Conservation (phyloP, 192 early-diverging fungal genomes). For the Gaertneriomyces sp. region DNA sequence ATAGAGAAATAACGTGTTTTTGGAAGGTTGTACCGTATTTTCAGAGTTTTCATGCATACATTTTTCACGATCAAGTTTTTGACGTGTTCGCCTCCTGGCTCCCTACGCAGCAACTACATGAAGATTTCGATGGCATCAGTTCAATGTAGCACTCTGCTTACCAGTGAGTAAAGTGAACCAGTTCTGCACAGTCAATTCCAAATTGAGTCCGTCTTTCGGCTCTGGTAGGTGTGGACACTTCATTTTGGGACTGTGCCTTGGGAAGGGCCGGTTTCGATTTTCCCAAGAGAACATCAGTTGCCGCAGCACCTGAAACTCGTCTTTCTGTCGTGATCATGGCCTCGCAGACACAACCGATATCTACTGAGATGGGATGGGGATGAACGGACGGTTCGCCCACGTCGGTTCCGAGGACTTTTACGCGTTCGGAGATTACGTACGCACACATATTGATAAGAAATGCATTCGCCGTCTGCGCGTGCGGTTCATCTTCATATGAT, state of each 20-base stretch:
- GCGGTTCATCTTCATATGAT: no score
- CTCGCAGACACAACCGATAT: no score
- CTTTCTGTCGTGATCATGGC: no score
- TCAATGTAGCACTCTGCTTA: constrained; percentile 1
- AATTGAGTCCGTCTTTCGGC: constrained; percentile 38
- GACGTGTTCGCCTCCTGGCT: constrained; percentile 56
- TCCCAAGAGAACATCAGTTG: no score
- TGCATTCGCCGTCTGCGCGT: no score
- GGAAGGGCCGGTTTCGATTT: no score
- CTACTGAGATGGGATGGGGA: no score
- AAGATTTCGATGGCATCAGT: not conserved
- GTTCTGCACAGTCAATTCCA: constrained; percentile 53
- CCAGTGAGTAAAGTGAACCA: constrained; percentile 55
- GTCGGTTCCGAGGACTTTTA: no score
- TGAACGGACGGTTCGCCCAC: no score
- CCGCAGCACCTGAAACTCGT: no score
- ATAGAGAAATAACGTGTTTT: constrained; percentile 56
- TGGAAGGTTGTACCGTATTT: constrained; percentile 59
- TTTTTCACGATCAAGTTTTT: constrained; percentile 52
- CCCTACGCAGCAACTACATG: constrained; percentile 30
- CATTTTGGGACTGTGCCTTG: not conserved
- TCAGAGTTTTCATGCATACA: constrained; percentile 61
- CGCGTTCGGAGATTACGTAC: no score
- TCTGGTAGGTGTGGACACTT: constrained; percentile 35
- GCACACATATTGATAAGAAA: no score